These are phyloP conservation scores for Cyclotella sp. DNA, from an alignment of 108 stramenopile species.

Conservation along the genomic window DNA sequence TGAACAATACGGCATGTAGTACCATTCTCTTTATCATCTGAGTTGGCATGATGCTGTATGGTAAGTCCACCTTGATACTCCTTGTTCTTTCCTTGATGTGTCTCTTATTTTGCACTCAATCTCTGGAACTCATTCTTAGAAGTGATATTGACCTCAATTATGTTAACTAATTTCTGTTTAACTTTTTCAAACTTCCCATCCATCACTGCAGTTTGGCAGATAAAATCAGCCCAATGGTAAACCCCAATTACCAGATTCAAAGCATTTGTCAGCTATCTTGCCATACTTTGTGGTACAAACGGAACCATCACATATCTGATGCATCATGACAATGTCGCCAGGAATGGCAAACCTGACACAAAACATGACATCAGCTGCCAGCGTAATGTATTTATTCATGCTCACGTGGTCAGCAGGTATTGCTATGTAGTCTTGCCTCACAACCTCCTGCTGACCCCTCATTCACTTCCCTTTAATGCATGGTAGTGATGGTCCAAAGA, in stretches of 20 bases:
- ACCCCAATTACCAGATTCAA: neutral
- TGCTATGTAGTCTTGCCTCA: neutral
- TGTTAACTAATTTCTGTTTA: neutral
- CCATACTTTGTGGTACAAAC: neutral
- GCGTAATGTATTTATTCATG: neutral
- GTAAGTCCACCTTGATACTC: slow-evolving; percentile 19
- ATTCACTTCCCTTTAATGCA: no score
- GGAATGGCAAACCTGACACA: no score
- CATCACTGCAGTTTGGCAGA: neutral
- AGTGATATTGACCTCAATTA: neutral
- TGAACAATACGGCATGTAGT: slow-evolving; percentile 18
- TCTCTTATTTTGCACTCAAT: neutral
- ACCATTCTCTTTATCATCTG: slow-evolving; percentile 44
- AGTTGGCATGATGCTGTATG: slow-evolving; percentile 22
- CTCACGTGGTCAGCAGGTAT: neutral
- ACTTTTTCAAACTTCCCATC: no score
- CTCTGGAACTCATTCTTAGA: neutral
- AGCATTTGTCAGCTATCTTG: neutral
- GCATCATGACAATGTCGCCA: neutral
- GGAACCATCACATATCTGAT: neutral
- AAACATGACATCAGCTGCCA: neutral
- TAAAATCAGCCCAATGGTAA: neutral
- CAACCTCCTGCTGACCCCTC: neutral
- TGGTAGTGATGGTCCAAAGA: no score
- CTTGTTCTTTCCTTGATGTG: slow-evolving; percentile 35